Evolutionary conservation across 1,139 yeast species (phyloP), one percentile per base, ranked within the genome.

Genomic region (Taiozyma sp.): DNA sequence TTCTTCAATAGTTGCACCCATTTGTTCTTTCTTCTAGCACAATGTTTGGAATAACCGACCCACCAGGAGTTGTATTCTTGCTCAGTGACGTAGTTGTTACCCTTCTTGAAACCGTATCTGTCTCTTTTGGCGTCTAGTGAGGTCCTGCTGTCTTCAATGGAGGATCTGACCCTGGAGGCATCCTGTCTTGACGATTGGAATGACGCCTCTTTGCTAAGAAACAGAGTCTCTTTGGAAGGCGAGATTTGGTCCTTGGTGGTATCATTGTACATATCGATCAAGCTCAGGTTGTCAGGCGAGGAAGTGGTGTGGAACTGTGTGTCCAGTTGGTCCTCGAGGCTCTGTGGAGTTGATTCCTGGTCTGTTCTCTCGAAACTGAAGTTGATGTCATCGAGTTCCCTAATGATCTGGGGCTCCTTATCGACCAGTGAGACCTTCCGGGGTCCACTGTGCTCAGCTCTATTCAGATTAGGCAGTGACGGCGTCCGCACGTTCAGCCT

Each of bases 21-120:
- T 65, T 90, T 90, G 53, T 73, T 75, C 66, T 84, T 83, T 34
- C 96, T 73, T 34, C 83, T 75, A 9, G 73, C 65, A 50, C 82
- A 70, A 61, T 87, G 85, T 41, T 74, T 77, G n/a, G 83, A 72
- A 66, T 91, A 89, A 8, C 72, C 76, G 3, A 60, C 55, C 79
- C 88, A 85, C 97, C 97, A 90, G 16, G 62, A 63, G 65, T 90
- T 81, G 64, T 88, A 88, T 42, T 80, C 80, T n/a, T 70, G 69
- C 45, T 69, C 72, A 6, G 85, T 61, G 16, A 83, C 72, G 55
- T 69, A 79, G 43, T 72, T 69, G 16, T 81, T 77, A 30, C 75
- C 76, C 63, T 88, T 90, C 58, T 80, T 83, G 69, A 91, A 91
- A 2, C 98, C 98, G 63, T 91, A 91, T 46, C 91, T 69, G 65